Percentiles rank a stretch among this genome's conserved stretches.
These are phyloP conservation scores for Zarea fungicola DNA, from an alignment of 2,329 filamentous ascomycete genomes.

Conservation along the genomic window DNA sequence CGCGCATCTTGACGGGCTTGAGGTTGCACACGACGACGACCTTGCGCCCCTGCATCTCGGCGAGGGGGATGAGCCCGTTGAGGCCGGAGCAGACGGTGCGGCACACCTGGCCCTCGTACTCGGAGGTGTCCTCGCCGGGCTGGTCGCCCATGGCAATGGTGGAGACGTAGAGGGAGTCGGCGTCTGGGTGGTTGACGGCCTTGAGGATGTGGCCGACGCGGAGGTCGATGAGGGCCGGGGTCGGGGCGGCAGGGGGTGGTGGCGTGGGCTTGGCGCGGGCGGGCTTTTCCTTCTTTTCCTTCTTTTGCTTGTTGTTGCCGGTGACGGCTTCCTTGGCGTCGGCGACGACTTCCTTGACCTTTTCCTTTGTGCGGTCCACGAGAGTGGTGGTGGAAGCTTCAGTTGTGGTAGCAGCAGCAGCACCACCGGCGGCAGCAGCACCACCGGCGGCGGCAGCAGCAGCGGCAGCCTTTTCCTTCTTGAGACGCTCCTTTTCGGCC, in stretches of 20 bases:
- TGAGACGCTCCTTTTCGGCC: constrained; percentile 92
- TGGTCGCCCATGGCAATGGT: constrained; percentile 93
- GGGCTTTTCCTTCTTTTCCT: constrained; percentile 79
- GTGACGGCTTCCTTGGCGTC: constrained; percentile 38
- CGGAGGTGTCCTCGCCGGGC: constrained; percentile 80
- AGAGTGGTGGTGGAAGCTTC: constrained; percentile 44
- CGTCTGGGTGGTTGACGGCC: constrained; percentile 91
- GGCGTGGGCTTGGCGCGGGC: constrained; percentile 68
- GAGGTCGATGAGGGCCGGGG: constrained; percentile 85
- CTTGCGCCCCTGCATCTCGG: constrained; percentile 95
- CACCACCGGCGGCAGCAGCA: constrained; percentile 35
- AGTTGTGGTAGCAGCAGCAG: constrained; percentile 43
- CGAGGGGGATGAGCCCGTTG: constrained; percentile 85
- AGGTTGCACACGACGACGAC: constrained; percentile 95
- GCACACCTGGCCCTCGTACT: constrained; percentile 86
- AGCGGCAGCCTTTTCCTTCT: constrained; percentile 85
- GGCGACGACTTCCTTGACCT: constrained; percentile 50
- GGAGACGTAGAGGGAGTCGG: constrained; percentile 90
- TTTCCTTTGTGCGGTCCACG: constrained; percentile 57
- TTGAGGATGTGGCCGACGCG: constrained; percentile 97
- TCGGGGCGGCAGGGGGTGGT: constrained; percentile 65
- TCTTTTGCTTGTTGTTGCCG: constrained; percentile 47
- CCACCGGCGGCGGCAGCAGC: constrained; percentile 49
- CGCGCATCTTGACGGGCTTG: constrained; percentile 98
- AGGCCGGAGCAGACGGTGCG: constrained; percentile 96